Percentiles rank a stretch among this genome's conserved stretches.
Evolutionary conservation across 2,329 filamentous ascomycete species (phyloP).

Genomic region (Penicillium sp.): DNA sequence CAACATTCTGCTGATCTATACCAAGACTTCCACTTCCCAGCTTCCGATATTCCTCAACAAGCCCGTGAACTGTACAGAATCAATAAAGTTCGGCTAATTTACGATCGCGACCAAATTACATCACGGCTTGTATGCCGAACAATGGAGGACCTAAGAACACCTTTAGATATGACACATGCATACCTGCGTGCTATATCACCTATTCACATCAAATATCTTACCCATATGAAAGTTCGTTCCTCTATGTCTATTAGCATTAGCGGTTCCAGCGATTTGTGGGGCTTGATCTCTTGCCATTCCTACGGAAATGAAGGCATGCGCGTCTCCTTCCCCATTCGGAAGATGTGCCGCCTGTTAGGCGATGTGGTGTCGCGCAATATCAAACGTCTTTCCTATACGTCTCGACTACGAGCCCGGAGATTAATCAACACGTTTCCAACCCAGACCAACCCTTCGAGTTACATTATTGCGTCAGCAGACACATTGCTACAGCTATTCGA

Average conservation of each 20-base stretch:
- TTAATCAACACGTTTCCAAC: slow-evolving; percentile 85
- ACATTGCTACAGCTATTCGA: slow-evolving; percentile 81
- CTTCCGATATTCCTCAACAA: slow-evolving; percentile 81
- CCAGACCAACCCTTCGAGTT: slow-evolving; percentile 78
- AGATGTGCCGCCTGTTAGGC: slow-evolving; percentile 86
- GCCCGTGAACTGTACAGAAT: slow-evolving; percentile 86
- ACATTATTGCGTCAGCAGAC: slow-evolving; percentile 86
- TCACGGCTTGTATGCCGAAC: slow-evolving; percentile 75
- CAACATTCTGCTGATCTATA: slow-evolving; percentile 75
- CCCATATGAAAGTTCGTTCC: slow-evolving; percentile 86
- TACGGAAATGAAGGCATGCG: slow-evolving; percentile 83
- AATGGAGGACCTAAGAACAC: slow-evolving; percentile 64
- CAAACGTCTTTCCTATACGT: slow-evolving; percentile 81
- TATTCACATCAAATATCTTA: slow-evolving; percentile 82
- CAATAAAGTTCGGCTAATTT: slow-evolving; percentile 85
- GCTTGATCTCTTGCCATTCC: slow-evolving; percentile 80
- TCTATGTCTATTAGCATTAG: slow-evolving; percentile 95
- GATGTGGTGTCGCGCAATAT: slow-evolving; percentile 86
- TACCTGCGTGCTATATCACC: slow-evolving; percentile 83
- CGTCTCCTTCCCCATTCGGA: slow-evolving; percentile 87
- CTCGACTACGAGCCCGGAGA: slow-evolving; percentile 79
- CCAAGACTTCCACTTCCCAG: slow-evolving; percentile 84
- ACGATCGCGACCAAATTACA: slow-evolving; percentile 78
- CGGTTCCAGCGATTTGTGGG: slow-evolving; percentile 82
- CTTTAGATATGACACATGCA: slow-evolving; percentile 79